These are phyloP conservation scores for Penstemon davidsonii DNA, from an alignment of 257 asterid genomes.

Conservation along the genomic window DNA sequence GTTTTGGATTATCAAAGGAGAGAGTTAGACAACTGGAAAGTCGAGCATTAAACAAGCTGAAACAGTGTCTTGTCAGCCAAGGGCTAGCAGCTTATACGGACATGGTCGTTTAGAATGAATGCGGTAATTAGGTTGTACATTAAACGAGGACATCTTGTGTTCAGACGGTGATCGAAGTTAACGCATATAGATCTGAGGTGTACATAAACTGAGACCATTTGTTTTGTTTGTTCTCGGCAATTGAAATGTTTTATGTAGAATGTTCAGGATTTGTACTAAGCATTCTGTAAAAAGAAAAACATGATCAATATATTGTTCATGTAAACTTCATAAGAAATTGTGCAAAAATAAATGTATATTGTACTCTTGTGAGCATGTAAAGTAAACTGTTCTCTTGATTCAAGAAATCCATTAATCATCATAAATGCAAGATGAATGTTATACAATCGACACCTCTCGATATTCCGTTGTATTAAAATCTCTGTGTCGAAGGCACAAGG, in stretches of 20 bases:
- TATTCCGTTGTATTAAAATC: too few relatives aligned
- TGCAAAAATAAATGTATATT: too few relatives aligned
- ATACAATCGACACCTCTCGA: too few relatives aligned
- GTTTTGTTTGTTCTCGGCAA: neutral
- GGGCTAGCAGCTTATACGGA: constrained; percentile 69
- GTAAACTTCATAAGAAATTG: too few relatives aligned
- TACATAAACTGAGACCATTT: constrained; percentile 30
- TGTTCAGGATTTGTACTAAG: neutral
- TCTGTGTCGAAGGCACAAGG: too few relatives aligned
- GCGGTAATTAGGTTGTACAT: constrained; percentile 12
- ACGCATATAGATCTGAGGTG: constrained; percentile 21
- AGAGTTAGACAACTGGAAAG: constrained; percentile 86
- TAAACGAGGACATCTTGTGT: neutral
- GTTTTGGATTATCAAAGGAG: constrained; percentile 78
- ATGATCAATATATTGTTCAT: too few relatives aligned
- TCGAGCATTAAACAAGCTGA: constrained; percentile 78
- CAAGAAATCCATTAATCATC: too few relatives aligned
- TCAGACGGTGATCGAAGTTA: neutral
- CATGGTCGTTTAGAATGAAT: constrained; percentile 45
- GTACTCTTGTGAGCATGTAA: too few relatives aligned
- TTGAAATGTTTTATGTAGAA: neutral
- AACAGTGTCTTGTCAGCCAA: constrained; percentile 61
- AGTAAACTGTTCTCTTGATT: too few relatives aligned
- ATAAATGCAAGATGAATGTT: too few relatives aligned
- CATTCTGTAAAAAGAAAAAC: neutral